Evolutionary conservation across 305 asterid species (phyloP).

Genomic region (Fraxinus angustifolia): DNA sequence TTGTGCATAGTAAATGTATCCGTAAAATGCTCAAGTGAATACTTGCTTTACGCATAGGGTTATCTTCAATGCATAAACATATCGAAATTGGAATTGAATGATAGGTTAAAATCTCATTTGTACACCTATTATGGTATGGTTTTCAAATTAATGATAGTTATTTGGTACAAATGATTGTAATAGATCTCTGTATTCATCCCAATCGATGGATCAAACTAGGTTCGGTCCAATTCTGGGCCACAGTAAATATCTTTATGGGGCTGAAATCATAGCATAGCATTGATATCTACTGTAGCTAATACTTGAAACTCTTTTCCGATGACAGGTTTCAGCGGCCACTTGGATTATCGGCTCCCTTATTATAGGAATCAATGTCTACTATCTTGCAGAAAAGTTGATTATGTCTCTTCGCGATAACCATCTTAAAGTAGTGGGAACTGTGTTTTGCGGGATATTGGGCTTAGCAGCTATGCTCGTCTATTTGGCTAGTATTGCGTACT

Average conservation of each 20-base stretch:
- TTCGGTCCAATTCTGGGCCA: neutral
- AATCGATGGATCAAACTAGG: neutral
- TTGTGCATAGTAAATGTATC: neutral
- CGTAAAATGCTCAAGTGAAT: neutral
- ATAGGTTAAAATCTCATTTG: neutral
- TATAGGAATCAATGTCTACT: conserved; percentile 77
- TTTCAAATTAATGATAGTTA: neutral
- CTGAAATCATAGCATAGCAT: neutral
- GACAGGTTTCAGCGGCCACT: conserved; percentile 66
- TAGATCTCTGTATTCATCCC: neutral
- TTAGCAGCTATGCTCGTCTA: conserved; percentile 56
- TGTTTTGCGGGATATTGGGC: conserved; percentile 69
- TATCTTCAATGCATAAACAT: neutral
- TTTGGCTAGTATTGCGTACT: conserved; percentile 58
- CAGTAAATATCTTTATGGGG: neutral
- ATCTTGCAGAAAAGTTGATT: conserved; percentile 60
- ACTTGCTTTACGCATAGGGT: neutral
- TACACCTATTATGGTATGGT: neutral
- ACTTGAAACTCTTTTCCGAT: neutral
- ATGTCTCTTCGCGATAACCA: conserved; percentile 53
- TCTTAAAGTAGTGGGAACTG: conserved; percentile 29
- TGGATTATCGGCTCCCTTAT: conserved; percentile 79
- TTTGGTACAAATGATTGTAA: neutral
- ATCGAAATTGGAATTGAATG: neutral
- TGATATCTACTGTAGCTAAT: neutral